Percentiles rank a stretch among this genome's conserved stretches.
These are phyloP conservation scores for Aspergillus flavus DNA, from an alignment of 2,329 filamentous ascomycete species.

Conservation along the genomic window DNA sequence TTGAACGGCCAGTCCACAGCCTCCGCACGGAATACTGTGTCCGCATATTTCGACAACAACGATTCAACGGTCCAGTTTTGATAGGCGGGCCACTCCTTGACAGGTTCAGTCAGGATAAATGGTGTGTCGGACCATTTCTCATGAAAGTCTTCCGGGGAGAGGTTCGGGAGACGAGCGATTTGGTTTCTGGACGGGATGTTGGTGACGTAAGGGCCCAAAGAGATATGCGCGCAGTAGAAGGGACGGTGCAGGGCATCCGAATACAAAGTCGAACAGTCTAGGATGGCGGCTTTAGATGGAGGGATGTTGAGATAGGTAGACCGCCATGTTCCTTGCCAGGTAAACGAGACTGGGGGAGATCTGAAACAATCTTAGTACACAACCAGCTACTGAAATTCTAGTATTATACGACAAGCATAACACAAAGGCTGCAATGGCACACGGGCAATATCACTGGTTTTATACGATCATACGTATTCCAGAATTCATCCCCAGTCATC, in stretches of 20 bases:
- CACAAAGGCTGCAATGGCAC: not conserved
- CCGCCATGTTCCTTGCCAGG: conserved; percentile 84
- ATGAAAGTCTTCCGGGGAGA: conserved; percentile 74
- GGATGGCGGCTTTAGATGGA: conserved; percentile 53
- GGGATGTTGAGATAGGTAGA: conserved; percentile 70
- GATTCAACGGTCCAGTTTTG: conserved; percentile 71
- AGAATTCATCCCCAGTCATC: not conserved
- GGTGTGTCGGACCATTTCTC: conserved; percentile 75
- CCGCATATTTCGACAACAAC: conserved; percentile 65
- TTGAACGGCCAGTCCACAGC: conserved; percentile 87
- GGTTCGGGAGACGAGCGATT: conserved; percentile 69
- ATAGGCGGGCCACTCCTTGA: conserved; percentile 79
- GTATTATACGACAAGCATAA: conserved; percentile 1
- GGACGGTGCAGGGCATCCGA: conserved; percentile 89
- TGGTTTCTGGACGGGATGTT: conserved; percentile 74
- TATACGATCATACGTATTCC: not conserved
- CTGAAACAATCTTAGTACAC: conserved; percentile 24
- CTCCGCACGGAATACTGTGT: conserved; percentile 80
- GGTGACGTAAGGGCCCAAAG: conserved; percentile 65
- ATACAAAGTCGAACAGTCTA: conserved; percentile 78
- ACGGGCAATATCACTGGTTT: not conserved
- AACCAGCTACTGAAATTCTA: conserved; percentile 10
- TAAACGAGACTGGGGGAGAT: conserved; percentile 45
- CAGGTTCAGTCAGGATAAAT: conserved; percentile 82
- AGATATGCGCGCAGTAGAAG: conserved; percentile 82